These are phyloP conservation scores for Pseudogymnoascus sp. DNA, from an alignment of 2,329 filamentous ascomycete genomes.

Conservation along the genomic window DNA sequence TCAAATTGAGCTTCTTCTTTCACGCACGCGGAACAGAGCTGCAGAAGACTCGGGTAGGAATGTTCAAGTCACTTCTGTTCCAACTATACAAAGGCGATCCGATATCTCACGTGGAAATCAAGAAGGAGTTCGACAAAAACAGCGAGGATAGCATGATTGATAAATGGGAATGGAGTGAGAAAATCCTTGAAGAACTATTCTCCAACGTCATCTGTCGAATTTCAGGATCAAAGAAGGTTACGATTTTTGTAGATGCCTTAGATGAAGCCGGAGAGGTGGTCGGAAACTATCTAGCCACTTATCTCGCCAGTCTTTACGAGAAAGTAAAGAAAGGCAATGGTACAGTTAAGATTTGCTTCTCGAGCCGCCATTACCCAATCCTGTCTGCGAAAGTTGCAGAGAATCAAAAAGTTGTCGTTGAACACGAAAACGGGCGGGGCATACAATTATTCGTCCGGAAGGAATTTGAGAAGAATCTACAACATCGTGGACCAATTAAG, in stretches of 20 bases:
- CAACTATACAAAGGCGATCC: not conserved
- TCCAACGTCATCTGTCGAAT: conserved; percentile 14
- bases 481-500: not conserved
- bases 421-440: not conserved
- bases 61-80: not conserved
- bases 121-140: not conserved
- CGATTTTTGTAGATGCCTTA: conserved; percentile 21
- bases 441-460: not conserved
- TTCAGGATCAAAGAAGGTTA: not conserved
- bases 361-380: conserved; percentile 25
- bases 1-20: conserved; percentile 8
- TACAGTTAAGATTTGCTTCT: conserved; percentile 22
- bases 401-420: not conserved
- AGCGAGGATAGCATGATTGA: not conserved
- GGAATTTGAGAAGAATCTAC: not conserved
- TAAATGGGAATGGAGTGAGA: conserved; percentile 16
- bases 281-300: conserved; percentile 15
- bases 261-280: conserved; percentile 20
- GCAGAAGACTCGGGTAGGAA: not conserved
- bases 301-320: conserved; percentile 19
- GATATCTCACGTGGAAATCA: not conserved
- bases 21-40: not conserved
- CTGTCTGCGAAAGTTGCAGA: not conserved
- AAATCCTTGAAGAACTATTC: conserved; percentile 22
- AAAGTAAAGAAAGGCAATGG: conserved; percentile 11